phyloP scores from a whole-genome alignment of 352 stramenopile species.

The Pythium folliculosum region DNA sequence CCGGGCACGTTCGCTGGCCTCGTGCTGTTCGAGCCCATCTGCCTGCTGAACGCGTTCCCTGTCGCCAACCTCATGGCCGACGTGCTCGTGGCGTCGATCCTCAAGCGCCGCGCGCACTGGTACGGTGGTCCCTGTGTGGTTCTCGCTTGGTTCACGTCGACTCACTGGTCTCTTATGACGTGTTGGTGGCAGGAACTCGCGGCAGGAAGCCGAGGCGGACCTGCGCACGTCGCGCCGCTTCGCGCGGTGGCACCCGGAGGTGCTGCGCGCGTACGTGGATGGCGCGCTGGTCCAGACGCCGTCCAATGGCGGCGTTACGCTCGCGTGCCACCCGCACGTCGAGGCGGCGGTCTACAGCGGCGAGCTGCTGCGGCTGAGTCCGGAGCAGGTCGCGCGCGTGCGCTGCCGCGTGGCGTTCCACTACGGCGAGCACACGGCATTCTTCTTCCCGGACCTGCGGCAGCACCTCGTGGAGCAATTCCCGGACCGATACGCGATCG shows the following conservation, averaged over 20 bases:
- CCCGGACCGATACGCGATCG: conserved; percentile 47
- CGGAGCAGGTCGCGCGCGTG: conserved; percentile 37
- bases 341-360: conserved; percentile 45
- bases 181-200: conserved; percentile 10
- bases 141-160: too few relatives aligned
- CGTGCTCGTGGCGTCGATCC: not conserved
- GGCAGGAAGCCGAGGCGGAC: conserved; percentile 19
- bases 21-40: conserved; percentile 50
- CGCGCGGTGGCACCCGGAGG: conserved; percentile 43
- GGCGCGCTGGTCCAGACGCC: conserved; percentile 43
- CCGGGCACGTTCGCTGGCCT: conserved; percentile 50
- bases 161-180: not conserved
- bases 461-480: conserved; percentile 28
- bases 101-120: conserved; percentile 13
- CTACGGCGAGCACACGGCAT: conserved; percentile 42
- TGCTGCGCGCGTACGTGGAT: conserved; percentile 31
- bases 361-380: conserved; percentile 34
- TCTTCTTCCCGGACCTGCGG: conserved; percentile 38
- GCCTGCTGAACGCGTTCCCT: conserved; percentile 28
- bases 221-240: conserved; percentile 40
- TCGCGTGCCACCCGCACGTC: conserved; percentile 42
- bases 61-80: conserved; percentile 22
- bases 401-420: conserved; percentile 42
- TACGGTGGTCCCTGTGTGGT: too few relatives aligned
- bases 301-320: too few relatives aligned